A percentile compares a stretch with the other conserved stretches of the same genome.
These are phyloP conservation scores for Fusarium sp. DNA, from an alignment of 2,329 filamentous ascomycete genomes.

Conservation along the genomic window DNA sequence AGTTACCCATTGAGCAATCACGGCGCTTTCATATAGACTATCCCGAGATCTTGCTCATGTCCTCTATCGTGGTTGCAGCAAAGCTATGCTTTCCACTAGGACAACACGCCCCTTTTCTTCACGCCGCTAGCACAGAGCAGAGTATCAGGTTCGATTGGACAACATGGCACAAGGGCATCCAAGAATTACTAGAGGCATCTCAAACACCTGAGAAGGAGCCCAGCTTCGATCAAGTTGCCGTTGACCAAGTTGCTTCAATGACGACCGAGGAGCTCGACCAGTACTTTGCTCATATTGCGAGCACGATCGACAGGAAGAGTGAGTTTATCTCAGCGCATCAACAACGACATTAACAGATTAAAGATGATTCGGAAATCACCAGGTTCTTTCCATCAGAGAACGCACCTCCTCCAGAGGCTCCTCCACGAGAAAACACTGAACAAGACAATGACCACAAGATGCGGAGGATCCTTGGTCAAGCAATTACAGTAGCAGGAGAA, in stretches of 20 bases:
- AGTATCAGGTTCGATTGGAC: constrained; percentile 72
- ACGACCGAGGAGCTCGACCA: constrained; percentile 69
- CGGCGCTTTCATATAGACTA: constrained; percentile 65
- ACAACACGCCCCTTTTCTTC: constrained; percentile 57
- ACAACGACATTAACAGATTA: constrained; percentile 13
- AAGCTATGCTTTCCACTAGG: constrained; percentile 86
- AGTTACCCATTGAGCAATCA: constrained; percentile 62
- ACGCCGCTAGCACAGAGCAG: constrained; percentile 22
- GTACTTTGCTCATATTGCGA: constrained; percentile 65
- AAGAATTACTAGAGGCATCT: constrained; percentile 32
- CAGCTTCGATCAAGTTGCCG: constrained; percentile 65
- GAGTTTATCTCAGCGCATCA: constrained; percentile 3
- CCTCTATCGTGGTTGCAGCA: constrained; percentile 77
- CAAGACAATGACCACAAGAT: constrained; percentile 43
- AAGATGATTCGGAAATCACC: constrained; percentile 47
- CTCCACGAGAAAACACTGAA: constrained; percentile 40
- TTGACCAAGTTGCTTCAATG: constrained; percentile 73
- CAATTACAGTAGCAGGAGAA: constrained; percentile 22
- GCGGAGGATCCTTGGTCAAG: constrained; percentile 37
- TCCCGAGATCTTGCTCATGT: constrained; percentile 80
- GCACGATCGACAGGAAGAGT: constrained; percentile 51
- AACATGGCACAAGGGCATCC: constrained; percentile 70
- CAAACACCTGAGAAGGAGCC: constrained; percentile 20
- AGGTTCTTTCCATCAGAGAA: constrained; percentile 52
- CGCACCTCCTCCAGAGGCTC: constrained; percentile 24